Percentiles rank a stretch among this genome's conserved stretches.
Conservation (phyloP, 805 yeast genomes). For the Metschnikowia santaceciliae region DNA sequence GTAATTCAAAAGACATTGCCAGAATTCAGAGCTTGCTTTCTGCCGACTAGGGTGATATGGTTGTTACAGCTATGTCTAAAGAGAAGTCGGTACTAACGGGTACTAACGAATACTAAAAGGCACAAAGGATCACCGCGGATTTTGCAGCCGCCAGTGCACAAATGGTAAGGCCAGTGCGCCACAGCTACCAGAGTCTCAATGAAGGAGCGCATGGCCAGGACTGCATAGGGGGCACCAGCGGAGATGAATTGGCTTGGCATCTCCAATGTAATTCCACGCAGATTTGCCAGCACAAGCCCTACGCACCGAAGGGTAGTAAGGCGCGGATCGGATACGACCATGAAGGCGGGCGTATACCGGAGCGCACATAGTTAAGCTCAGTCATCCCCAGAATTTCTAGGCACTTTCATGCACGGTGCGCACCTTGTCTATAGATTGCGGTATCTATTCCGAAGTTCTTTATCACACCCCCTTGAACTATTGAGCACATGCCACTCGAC, state of each 20-base stretch:
- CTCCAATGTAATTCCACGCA: neutral
- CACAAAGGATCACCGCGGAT: neutral
- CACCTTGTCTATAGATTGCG: neutral
- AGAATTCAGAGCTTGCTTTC: neutral
- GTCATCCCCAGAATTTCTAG: neutral
- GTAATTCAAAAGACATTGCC: neutral
- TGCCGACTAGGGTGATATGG: neutral
- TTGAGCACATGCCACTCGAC: constrained; percentile 7
- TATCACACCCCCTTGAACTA: neutral
- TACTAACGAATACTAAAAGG: neutral
- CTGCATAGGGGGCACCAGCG: neutral
- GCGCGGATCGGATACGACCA: neutral
- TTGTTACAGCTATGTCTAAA: neutral
- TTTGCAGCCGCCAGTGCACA: constrained; percentile 2
- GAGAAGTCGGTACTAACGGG: neutral
- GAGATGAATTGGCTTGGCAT: neutral
- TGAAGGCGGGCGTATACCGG: neutral
- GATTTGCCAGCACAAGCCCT: neutral
- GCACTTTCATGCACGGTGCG: neutral
- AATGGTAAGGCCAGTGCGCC: neutral
- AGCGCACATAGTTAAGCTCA: neutral
- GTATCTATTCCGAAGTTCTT: neutral
- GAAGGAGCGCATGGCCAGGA: neutral
- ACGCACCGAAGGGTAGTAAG: neutral
- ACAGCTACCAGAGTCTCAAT: neutral